A percentile compares a stretch with the other conserved stretches of the same genome.
Conservation (phyloP, 768 basidiomycete genomes). For the Boletus subparvulus region DNA sequence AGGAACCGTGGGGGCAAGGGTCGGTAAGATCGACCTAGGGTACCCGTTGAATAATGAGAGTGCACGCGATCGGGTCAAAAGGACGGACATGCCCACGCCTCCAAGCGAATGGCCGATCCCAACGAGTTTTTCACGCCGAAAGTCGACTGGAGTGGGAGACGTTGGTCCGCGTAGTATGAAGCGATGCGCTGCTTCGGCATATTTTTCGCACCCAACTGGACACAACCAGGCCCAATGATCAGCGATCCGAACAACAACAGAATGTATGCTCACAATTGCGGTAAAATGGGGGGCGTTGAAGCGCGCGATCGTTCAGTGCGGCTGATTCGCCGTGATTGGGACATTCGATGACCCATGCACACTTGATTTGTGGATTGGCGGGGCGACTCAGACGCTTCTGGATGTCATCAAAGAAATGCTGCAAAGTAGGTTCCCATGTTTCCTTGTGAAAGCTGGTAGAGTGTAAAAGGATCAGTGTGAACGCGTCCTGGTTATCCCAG, state of each 20-base stretch:
- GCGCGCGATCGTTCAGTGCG: constrained; percentile 46
- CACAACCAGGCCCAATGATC: not conserved
- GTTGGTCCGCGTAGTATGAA: constrained; percentile 48
- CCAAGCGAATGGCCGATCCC: constrained; percentile 72
- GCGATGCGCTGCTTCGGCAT: constrained; percentile 56
- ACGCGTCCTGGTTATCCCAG: constrained; percentile 39
- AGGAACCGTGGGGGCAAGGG: constrained; percentile 40
- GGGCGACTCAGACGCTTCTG: not conserved
- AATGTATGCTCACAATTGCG: constrained; percentile 42
- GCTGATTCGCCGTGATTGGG: constrained; percentile 72
- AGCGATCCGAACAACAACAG: not conserved
- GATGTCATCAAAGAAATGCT: constrained; percentile 43
- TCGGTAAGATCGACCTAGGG: constrained; percentile 53
- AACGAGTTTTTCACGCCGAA: constrained; percentile 49
- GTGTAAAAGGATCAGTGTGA: constrained; percentile 63
- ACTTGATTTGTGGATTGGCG: constrained; percentile 24
- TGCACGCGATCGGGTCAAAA: constrained; percentile 12
- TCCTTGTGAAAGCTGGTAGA: constrained; percentile 77
- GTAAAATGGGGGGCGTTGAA: constrained; percentile 45
- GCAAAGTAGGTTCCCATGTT: constrained; percentile 64
- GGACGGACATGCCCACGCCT: constrained; percentile 62
- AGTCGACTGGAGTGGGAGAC: constrained; percentile 45
- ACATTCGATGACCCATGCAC: constrained; percentile 67
- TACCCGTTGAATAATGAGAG: not conserved
- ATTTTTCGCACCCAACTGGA: constrained; percentile 63